Conservation (phyloP, 108 stramenopile species). For the Cylindrotheca fusiformis region DNA sequence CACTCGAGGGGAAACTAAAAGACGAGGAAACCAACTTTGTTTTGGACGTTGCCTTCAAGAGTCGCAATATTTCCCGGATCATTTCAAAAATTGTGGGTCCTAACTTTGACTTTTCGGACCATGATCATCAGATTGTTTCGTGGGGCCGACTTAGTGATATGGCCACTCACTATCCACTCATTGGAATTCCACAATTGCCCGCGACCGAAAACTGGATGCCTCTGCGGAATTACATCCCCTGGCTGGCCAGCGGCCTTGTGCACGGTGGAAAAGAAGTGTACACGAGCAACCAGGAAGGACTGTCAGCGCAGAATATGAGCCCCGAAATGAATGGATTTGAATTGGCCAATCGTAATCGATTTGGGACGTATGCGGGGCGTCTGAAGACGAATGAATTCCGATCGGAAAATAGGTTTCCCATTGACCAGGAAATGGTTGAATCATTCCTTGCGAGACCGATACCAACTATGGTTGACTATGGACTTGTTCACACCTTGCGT, state of each 20-base stretch:
- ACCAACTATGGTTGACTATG: slow-evolving; percentile 40
- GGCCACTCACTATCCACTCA: slow-evolving; percentile 9
- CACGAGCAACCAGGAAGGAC: slow-evolving; percentile 17
- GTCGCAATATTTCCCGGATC: slow-evolving; percentile 30
- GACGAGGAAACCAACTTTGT: slow-evolving; percentile 14
- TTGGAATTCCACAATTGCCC: slow-evolving; percentile 29
- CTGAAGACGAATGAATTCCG: slow-evolving; percentile 30
- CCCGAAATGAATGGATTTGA: slow-evolving; percentile 29
- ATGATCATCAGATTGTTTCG: slow-evolving; percentile 13
- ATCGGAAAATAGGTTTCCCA: slow-evolving; percentile 27
- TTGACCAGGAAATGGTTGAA: slow-evolving; percentile 37
- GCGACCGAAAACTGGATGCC: slow-evolving; percentile 36
- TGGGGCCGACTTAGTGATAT: slow-evolving; percentile 30
- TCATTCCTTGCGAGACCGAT: slow-evolving; percentile 27
- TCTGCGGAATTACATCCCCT: slow-evolving; percentile 11
- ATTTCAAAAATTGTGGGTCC: slow-evolving; percentile 15
- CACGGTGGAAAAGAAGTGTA: slow-evolving; percentile 16
- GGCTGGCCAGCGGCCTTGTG: slow-evolving; percentile 7
- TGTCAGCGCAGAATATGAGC: slow-evolving; percentile 32
- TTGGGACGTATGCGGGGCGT: slow-evolving; percentile 36
- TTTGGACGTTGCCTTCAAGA: slow-evolving; percentile 30
- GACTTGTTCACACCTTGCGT: slow-evolving; percentile 33
- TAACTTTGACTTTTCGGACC: slow-evolving; percentile 31
- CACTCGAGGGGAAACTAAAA: slow-evolving; percentile 1
- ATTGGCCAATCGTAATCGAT: slow-evolving; percentile 35